phyloP scores from a whole-genome alignment of 257 asterid genomes.

The Scutellaria baicalensis region DNA sequence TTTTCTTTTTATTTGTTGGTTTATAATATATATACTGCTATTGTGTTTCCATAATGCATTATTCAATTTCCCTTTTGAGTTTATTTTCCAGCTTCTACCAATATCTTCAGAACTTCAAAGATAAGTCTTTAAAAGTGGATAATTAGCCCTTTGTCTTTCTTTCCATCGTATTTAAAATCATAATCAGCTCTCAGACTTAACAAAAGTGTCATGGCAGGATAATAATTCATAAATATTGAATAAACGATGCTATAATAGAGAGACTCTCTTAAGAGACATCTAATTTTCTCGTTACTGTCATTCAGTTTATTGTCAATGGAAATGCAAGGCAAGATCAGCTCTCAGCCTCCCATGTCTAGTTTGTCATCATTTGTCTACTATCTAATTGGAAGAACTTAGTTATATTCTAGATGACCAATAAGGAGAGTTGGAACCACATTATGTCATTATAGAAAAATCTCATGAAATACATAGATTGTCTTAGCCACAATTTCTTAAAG shows the following conservation, averaged over 20 bases:
- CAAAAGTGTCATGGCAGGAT: too few species aligned
- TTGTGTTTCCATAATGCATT: not conserved
- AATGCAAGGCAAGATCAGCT: not conserved
- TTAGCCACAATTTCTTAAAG: not conserved
- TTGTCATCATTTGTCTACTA: not conserved
- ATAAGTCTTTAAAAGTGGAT: not conserved
- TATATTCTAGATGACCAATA: not conserved
- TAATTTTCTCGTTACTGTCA: not conserved
- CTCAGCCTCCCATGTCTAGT: not conserved
- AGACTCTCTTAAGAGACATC: not conserved
- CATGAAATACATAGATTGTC: not conserved
- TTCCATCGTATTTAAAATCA: not conserved
- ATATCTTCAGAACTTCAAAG: not conserved
- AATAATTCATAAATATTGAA: too few species aligned
- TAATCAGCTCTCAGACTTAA: not conserved
- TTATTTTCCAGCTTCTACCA: not conserved
- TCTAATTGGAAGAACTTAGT: not conserved
- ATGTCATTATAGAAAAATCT: not conserved
- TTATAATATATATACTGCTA: not conserved
- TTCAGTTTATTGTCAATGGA: constrained; percentile 1
- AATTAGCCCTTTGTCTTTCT: not conserved
- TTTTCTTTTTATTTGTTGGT: not conserved
- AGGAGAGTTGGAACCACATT: not conserved
- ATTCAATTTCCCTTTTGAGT: not conserved
- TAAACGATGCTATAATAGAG: not conserved